phyloP scores from a whole-genome alignment of 2,329 filamentous ascomycete genomes.

The Chaetomiaceae sp. region DNA sequence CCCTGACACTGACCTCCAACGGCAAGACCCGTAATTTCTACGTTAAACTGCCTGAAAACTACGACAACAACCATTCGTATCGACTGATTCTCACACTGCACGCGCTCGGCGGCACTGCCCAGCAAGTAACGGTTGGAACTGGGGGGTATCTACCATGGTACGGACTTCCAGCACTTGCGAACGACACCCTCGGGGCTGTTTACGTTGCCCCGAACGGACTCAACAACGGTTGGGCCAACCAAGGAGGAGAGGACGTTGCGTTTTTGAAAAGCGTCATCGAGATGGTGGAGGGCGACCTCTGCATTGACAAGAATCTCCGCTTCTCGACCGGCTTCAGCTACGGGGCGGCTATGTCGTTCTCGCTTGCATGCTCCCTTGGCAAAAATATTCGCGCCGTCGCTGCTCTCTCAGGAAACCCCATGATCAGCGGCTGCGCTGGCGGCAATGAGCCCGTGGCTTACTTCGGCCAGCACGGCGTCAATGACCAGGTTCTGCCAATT shows the following conservation, averaged over 20 bases:
- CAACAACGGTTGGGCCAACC: slow-evolving; percentile 41
- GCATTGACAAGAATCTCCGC: slow-evolving; percentile 38
- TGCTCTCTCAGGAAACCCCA: slow-evolving; percentile 10
- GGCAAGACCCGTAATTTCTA: slow-evolving; percentile 19
- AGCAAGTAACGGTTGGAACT: slow-evolving; percentile 33
- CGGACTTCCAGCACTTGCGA: slow-evolving; percentile 36
- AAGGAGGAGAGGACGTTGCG: slow-evolving; percentile 38
- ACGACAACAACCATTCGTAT: slow-evolving; percentile 37
- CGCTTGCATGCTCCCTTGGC: slow-evolving; percentile 40
- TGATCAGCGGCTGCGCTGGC: slow-evolving; percentile 17
- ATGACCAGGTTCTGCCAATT: slow-evolving; percentile 17
- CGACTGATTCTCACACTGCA: slow-evolving; percentile 42
- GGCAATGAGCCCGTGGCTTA: slow-evolving; percentile 20
- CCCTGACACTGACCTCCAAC: slow-evolving; percentile 13
- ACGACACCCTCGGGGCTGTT: slow-evolving; percentile 37
- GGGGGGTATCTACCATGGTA: slow-evolving; percentile 36
- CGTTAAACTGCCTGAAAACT: slow-evolving; percentile 32
- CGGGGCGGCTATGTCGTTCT: slow-evolving; percentile 41
- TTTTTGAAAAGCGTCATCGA: slow-evolving; percentile 39
- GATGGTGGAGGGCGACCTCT: slow-evolving; percentile 37
- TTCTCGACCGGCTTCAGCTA: slow-evolving; percentile 45
- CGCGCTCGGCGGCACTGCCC: slow-evolving; percentile 37
- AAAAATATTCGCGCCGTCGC: slow-evolving; percentile 37
- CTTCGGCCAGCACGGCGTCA: slow-evolving; percentile 20
- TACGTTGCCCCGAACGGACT: slow-evolving; percentile 42